A percentile compares a stretch with the other conserved stretches of the same genome.
Evolutionary conservation across 208 protist species (phyloP).

Genomic region (Crithidia expoeki): DNA sequence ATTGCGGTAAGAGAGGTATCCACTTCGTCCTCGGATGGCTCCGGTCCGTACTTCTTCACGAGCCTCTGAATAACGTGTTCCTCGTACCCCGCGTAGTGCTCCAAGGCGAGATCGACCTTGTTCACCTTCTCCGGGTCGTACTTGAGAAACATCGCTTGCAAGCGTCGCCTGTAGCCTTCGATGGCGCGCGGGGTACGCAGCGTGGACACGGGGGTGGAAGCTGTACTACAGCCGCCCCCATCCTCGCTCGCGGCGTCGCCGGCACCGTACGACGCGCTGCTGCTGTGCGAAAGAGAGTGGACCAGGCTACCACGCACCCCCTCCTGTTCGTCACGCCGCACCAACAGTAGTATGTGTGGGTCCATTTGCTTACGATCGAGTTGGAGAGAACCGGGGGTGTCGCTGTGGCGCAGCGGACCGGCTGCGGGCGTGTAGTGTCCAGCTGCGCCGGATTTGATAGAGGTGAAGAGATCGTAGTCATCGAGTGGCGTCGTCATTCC

Average conservation of each 20-base stretch:
- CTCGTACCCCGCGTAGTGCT: constrained; percentile 42
- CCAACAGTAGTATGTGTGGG: constrained; percentile 22
- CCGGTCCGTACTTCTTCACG: constrained; percentile 49
- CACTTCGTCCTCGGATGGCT: constrained; percentile 13
- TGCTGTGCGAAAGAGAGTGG: constrained; percentile 12
- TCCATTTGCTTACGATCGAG: constrained; percentile 19
- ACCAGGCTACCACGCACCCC: background rate
- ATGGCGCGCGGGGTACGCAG: constrained; percentile 1
- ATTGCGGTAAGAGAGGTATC: background rate
- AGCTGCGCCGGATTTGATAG: background rate
- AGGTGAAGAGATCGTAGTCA: constrained; percentile 39
- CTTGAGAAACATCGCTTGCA: constrained; percentile 39
- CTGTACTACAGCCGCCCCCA: background rate
- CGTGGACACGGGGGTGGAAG: constrained; percentile 11
- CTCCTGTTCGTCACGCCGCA: background rate
- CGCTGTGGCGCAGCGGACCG: constrained; percentile 18
- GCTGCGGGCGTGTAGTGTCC: constrained; percentile 17
- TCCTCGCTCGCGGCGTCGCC: constrained; percentile 2
- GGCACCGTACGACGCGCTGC: background rate
- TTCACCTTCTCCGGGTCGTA: constrained; percentile 43
- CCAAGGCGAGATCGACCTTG: constrained; percentile 40
- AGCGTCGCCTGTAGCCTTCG: constrained; percentile 31
- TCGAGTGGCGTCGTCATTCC: constrained; percentile 40
- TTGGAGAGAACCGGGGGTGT: constrained; percentile 24
- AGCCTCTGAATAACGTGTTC: constrained; percentile 39